phyloP scores from a whole-genome alignment of 2,329 filamentous ascomycete species.

The Penicillium concentricum region DNA sequence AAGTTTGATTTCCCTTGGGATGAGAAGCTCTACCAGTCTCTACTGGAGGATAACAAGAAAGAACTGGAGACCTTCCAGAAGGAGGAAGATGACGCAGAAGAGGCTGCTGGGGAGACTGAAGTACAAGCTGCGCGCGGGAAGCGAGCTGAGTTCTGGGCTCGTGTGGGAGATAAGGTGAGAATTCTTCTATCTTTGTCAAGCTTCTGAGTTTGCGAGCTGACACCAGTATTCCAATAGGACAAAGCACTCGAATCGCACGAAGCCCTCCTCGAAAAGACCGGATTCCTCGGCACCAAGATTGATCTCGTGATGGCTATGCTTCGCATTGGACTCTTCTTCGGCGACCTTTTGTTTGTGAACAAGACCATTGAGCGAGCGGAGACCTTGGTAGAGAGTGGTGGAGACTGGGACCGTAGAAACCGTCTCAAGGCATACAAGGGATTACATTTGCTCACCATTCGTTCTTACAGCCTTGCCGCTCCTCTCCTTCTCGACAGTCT shows the following conservation, averaged over 20 bases:
- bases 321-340: conserved; percentile 92
- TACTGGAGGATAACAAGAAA: conserved; percentile 74
- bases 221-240: conserved; percentile 58
- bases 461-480: conserved; percentile 84
- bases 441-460: conserved; percentile 85
- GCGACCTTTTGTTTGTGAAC: conserved; percentile 87
- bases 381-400: conserved; percentile 86
- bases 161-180: conserved; percentile 88
- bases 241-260: conserved; percentile 92
- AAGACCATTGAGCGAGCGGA: conserved; percentile 90
- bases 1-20: conserved; percentile 82
- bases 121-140: conserved; percentile 90
- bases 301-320: conserved; percentile 96
- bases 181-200: conserved; percentile 12
- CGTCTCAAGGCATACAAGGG: conserved; percentile 98
- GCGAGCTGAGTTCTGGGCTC: conserved; percentile 92
- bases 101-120: conserved; percentile 95
- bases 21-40: conserved; percentile 75
- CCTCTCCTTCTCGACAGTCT: conserved; percentile 94
- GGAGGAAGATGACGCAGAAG: conserved; percentile 88
- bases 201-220: background rate
- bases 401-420: conserved; percentile 98
- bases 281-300: conserved; percentile 94
- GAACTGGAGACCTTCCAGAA: conserved; percentile 76
- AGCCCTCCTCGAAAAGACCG: conserved; percentile 93